Base-by-base conservation (phyloP, 768 basidiomycete genomes). In the Nidularia pulvinata region DNA sequence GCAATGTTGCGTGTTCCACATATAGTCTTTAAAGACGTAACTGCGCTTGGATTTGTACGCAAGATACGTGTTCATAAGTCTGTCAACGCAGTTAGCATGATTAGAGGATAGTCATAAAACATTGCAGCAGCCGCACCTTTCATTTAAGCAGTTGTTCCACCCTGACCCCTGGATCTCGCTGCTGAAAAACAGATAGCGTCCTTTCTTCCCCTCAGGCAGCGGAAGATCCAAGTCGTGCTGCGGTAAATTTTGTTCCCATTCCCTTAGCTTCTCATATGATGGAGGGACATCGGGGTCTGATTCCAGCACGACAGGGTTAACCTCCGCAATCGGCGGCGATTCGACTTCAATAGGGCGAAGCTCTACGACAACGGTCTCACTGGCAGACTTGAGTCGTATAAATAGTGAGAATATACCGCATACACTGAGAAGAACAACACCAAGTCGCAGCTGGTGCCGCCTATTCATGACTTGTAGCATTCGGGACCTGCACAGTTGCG, bases 81-180 rank as follows among this genome's bases (percentile, higher is more conserved):
- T 80, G 51, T 30, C n/a, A 10, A 16, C 6, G 32, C 16, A 22
- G 6, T 13, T 7, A 16, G 36, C 6, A 46, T 7, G 19, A 7
- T 13, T 7, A 16, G 36, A 46, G 7, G 22, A 46, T 22, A 9
- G 7, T 10, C 22, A 39, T 22, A 52, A n/a, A 16, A 48, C 33
- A 33, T 48, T 14, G 34, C 33, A 43, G 30, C 39, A n/a, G 7
- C 67, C 77, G 13, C 55, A 81, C 79, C 77, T 58, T 62, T 81
- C 80, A 48, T 78, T 78, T 33, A 82, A 60, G 49, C 72, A 72
- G 58, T 82, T 82, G 59, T 81, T 82, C 78, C 79, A 81, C 2
- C 80, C 80, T 25, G 79, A 55, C 30, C 59, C 54, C 47, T 71
- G 64, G 11, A 72, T 62, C 51, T 77, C 73, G 48, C 72, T 75